Percentiles rank a stretch among this genome's conserved stretches.
Conservation (phyloP, 2,329 filamentous ascomycete genomes). For the Curvularia sp. region DNA sequence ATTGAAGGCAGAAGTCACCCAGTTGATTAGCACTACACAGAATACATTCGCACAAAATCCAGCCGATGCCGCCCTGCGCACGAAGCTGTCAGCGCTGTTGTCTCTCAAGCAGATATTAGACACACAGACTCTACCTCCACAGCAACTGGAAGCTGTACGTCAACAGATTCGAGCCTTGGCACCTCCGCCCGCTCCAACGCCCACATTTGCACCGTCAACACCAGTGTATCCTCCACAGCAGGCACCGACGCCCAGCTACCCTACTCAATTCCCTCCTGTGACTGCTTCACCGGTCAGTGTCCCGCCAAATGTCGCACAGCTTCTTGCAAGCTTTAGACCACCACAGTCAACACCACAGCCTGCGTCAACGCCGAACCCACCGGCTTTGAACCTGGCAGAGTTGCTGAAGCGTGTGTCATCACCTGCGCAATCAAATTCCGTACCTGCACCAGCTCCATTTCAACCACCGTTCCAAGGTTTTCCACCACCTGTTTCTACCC, state of each 20-base stretch:
- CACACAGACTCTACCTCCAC: constrained; percentile 76
- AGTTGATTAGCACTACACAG: constrained; percentile 75
- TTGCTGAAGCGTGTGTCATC: constrained; percentile 40
- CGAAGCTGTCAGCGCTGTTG: constrained; percentile 81
- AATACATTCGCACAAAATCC: constrained; percentile 77
- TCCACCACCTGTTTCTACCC: constrained; percentile 30
- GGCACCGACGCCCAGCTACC: constrained; percentile 27
- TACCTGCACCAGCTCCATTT: constrained; percentile 35
- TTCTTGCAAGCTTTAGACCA: constrained; percentile 37
- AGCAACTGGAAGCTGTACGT: constrained; percentile 84
- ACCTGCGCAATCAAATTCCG: constrained; percentile 33
- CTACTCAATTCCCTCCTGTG: constrained; percentile 25
- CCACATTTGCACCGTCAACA: constrained; percentile 45
- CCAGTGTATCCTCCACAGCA: constrained; percentile 42
- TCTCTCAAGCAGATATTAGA: constrained; percentile 83
- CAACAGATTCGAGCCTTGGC: constrained; percentile 81
- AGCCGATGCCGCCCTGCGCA: constrained; percentile 76
- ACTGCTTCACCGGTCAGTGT: constrained; percentile 28
- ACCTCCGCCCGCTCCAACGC: constrained; percentile 61
- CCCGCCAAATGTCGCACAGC: constrained; percentile 40
- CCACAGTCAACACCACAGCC: constrained; percentile 31
- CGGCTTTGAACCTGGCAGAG: constrained; percentile 39
- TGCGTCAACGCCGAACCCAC: constrained; percentile 28
- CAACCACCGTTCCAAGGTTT: constrained; percentile 39
- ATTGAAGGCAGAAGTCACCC: constrained; percentile 82